Evolutionary conservation across 83 land plant species (phyloP).

Genomic region (Larix sibirica): DNA sequence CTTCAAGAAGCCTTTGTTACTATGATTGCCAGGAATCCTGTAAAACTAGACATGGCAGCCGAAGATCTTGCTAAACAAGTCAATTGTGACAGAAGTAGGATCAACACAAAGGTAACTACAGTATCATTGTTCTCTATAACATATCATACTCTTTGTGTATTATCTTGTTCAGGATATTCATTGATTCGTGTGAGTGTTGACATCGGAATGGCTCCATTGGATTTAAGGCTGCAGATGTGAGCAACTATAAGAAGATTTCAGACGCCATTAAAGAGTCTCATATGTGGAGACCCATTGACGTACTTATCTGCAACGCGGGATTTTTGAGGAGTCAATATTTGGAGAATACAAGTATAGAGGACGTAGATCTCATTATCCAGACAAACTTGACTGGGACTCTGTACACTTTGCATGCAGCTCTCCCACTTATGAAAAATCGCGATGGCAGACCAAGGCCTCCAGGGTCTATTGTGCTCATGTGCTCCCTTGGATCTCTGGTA

Average conservation of each 20-base stretch:
- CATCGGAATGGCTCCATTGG: too few relatives aligned
- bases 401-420: slow-evolving; percentile 14
- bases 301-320: slow-evolving; percentile 14
- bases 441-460: not conserved
- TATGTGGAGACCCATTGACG: slow-evolving; percentile 15
- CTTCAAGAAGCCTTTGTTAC: slow-evolving; percentile 16
- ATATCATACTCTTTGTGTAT: not conserved
- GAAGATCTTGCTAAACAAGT: not conserved
- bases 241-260: not conserved
- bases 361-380: slow-evolving; percentile 4
- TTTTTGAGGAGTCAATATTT: not conserved
- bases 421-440: slow-evolving; percentile 5
- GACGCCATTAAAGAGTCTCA: not conserved
- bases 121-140: not conserved
- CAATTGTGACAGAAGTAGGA: not conserved
- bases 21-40: slow-evolving; percentile 1
- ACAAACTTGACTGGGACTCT: slow-evolving; percentile 8
- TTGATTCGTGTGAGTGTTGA: too few relatives aligned
- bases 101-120: not conserved
- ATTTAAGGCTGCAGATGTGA: slow-evolving; percentile 3
- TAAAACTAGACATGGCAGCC: slow-evolving; percentile 7
- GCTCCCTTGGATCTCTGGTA: not conserved
- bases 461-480: not conserved
- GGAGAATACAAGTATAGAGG: not conserved
- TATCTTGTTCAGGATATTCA: not conserved